phyloP scores from a whole-genome alignment of 345 rosid genomes.

The Citrus sinensis region DNA sequence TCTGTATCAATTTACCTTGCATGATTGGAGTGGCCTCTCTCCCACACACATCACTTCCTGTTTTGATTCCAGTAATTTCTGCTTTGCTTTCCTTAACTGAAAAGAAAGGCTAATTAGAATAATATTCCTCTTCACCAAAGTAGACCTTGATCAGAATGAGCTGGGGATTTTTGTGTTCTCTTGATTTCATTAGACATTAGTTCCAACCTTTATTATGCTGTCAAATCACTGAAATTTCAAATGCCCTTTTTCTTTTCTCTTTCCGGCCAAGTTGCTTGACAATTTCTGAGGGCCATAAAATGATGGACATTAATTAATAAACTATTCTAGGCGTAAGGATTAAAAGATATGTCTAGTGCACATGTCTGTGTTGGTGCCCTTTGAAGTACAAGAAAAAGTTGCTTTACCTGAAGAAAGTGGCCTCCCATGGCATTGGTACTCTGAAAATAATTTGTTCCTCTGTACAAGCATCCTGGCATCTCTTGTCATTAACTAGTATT shows the following conservation, averaged over 20 bases:
- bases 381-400: background rate
- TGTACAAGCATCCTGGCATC: slow-evolving; percentile 14
- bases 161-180: background rate
- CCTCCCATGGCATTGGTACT: background rate
- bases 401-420: slow-evolving; percentile 18
- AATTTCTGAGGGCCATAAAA: slow-evolving; percentile 13
- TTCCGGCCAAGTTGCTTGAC: slow-evolving; percentile 1
- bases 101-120: no score
- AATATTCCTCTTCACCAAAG: no score
- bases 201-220: background rate
- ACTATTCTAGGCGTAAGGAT: background rate
- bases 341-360: slow-evolving; percentile 14
- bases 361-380: slow-evolving; percentile 14
- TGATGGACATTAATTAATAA: slow-evolving; percentile 7
- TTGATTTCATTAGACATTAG: background rate
- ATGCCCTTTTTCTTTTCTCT: background rate
- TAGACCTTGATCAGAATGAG: no score
- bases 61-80: no score
- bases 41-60: no score
- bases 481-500: slow-evolving; percentile 11
- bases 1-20: background rate
- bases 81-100: no score
- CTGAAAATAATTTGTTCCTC: background rate
- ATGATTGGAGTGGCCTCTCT: background rate
- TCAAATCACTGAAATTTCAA: slow-evolving; percentile 4